Evolutionary conservation across 2,329 filamentous ascomycete genomes (phyloP).

Genomic region (Remersonia thermophila): DNA sequence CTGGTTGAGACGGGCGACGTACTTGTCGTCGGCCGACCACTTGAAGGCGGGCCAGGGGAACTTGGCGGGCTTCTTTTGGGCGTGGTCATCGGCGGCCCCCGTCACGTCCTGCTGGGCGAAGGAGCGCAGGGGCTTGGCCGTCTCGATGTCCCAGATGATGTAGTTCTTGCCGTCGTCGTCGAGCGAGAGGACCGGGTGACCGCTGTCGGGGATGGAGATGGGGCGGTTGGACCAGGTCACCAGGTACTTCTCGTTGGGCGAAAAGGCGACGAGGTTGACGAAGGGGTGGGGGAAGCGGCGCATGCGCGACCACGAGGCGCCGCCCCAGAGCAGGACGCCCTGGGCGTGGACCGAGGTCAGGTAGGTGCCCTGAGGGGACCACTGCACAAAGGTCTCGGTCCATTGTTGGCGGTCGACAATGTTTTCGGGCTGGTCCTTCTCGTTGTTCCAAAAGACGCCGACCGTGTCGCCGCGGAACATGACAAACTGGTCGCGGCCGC

Average conservation of each 20-base stretch:
- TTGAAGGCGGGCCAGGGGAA: slow-evolving; percentile 98
- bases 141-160: slow-evolving; percentile 93
- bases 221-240: slow-evolving; percentile 95
- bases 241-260: slow-evolving; percentile 80
- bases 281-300: slow-evolving; percentile 91
- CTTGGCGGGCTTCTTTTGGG: slow-evolving; percentile 57
- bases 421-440: slow-evolving; percentile 76
- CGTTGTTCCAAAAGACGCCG: slow-evolving; percentile 97
- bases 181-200: slow-evolving; percentile 68
- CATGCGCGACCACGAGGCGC: slow-evolving; percentile 75
- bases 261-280: slow-evolving; percentile 94
- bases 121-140: slow-evolving; percentile 77
- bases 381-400: slow-evolving; percentile 97
- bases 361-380: slow-evolving; percentile 91
- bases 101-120: slow-evolving; percentile 76
- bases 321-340: slow-evolving; percentile 96
- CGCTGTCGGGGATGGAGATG: slow-evolving; percentile 80
- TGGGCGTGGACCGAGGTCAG: slow-evolving; percentile 90
- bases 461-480: slow-evolving; percentile 89
- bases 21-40: slow-evolving; percentile 96
- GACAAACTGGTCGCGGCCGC: slow-evolving; percentile 87
- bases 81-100: slow-evolving; percentile 46
- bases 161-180: slow-evolving; percentile 99
- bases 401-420: slow-evolving; percentile 89
- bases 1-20: slow-evolving; percentile 82